Percentiles rank a stretch among this genome's conserved stretches.
These are phyloP conservation scores for Pelargonium myrrhifolium DNA, from an alignment of 441 rosid genomes.

Conservation along the genomic window DNA sequence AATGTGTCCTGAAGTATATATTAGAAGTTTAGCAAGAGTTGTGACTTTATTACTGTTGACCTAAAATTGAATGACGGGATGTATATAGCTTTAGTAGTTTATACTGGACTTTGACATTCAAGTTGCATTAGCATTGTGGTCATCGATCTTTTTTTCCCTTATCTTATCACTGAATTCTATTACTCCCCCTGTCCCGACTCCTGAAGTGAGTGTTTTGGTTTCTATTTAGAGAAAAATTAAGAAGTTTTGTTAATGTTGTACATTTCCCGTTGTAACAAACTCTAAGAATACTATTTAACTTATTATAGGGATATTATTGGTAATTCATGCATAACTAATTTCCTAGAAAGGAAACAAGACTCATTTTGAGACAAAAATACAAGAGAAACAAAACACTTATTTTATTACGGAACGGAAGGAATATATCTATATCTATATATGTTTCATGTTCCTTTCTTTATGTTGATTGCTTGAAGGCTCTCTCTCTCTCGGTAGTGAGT, in stretches of 20 bases:
- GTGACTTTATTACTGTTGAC: not conserved
- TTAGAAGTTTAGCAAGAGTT: not conserved
- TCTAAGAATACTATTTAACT: too few species aligned
- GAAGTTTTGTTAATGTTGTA: too few species aligned
- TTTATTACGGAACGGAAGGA: too few species aligned
- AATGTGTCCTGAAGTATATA: not conserved
- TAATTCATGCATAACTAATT: too few species aligned
- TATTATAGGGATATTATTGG: too few species aligned
- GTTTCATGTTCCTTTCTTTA: not conserved
- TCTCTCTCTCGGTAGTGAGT: not conserved
- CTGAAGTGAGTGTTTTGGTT: too few species aligned
- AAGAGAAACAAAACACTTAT: too few species aligned
- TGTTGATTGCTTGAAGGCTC: not conserved
- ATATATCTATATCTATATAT: not conserved
- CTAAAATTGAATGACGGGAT: not conserved
- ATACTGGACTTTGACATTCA: not conserved
- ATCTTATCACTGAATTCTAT: not conserved
- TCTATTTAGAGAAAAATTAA: too few species aligned
- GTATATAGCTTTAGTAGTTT: not conserved
- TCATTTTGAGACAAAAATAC: too few species aligned
- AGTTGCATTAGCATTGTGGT: not conserved
- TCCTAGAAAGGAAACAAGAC: too few species aligned
- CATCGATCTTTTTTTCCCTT: not conserved
- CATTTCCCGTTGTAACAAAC: too few species aligned
- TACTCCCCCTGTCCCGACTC: too few species aligned